These are phyloP conservation scores for Pittosporum tobira DNA, from an alignment of 129 eudicot species.

Conservation along the genomic window DNA sequence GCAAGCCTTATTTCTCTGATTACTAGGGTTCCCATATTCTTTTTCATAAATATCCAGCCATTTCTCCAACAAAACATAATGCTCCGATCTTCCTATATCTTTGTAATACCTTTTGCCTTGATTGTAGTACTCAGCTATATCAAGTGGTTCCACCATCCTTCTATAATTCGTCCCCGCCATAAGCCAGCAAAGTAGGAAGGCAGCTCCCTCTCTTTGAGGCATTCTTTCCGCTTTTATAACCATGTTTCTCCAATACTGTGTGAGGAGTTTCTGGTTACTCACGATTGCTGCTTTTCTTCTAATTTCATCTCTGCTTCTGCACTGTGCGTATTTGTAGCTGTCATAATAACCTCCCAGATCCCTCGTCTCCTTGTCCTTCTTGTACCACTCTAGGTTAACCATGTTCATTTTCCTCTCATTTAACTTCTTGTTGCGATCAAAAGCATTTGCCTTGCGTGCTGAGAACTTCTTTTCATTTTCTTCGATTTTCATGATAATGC, in stretches of 20 bases:
- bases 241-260: slow-evolving; percentile 22
- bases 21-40: not conserved
- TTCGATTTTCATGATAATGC: slow-evolving; percentile 10
- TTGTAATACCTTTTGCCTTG: slow-evolving; percentile 17
- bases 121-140: slow-evolving; percentile 40
- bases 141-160: slow-evolving; percentile 47
- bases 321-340: slow-evolving; percentile 9
- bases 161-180: slow-evolving; percentile 39
- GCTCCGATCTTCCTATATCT: slow-evolving; percentile 8
- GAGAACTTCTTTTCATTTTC: not conserved
- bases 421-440: slow-evolving; percentile 24
- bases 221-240: slow-evolving; percentile 20
- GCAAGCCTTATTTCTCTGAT: slow-evolving; percentile 12
- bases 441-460: not conserved
- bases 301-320: not conserved
- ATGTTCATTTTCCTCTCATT: slow-evolving; percentile 27
- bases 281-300: not conserved
- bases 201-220: slow-evolving; percentile 34
- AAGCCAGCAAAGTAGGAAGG: slow-evolving; percentile 28
- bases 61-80: slow-evolving; percentile 27
- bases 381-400: slow-evolving; percentile 49
- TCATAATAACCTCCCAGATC: slow-evolving; percentile 35
- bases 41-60: slow-evolving; percentile 35
- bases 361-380: slow-evolving; percentile 6
- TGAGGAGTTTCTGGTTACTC: not conserved